Evolutionary conservation across 78 protist genomes (phyloP).

Genomic region (Tieghemostelium lacteum): DNA sequence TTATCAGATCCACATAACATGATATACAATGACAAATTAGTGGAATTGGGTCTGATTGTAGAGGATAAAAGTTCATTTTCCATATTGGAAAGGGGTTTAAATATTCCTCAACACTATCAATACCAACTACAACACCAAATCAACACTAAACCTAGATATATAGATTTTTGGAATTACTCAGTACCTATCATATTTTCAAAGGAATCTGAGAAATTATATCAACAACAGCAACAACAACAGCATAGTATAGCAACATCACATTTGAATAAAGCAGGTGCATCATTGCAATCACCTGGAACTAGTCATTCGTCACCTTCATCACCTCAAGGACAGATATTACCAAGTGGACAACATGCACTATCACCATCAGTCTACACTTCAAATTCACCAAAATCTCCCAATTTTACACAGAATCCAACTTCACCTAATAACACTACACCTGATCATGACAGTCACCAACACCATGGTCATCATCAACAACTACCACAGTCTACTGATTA

Average conservation of each 20-base stretch:
- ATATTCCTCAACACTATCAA: neutral
- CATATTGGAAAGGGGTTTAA: conserved; percentile 35
- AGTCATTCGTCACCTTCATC: conserved; percentile 2
- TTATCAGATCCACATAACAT: neutral
- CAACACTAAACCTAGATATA: neutral
- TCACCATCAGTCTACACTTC: conserved; percentile 10
- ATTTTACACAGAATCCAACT: conserved; percentile 37
- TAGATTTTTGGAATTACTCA: conserved; percentile 44
- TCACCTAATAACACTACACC: conserved; percentile 12
- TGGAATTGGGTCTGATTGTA: conserved; percentile 38
- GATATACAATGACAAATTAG: conserved; percentile 31
- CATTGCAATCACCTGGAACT: neutral
- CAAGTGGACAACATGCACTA: neutral
- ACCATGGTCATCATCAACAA: neutral
- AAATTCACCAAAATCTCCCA: conserved; percentile 26
- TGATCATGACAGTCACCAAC: neutral
- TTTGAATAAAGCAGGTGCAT: neutral
- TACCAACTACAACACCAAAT: neutral
- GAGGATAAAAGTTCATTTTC: conserved; percentile 33
- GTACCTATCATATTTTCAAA: conserved; percentile 13
- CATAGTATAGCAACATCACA: conserved; percentile 24
- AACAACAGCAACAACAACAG: neutral
- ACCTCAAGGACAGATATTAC: neutral
- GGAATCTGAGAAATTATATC: neutral
- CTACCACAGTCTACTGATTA: neutral